Percentiles rank a stretch among this genome's conserved stretches.
These are phyloP conservation scores for Moringa oleifera DNA, from an alignment of 345 rosid genomes.

Conservation along the genomic window DNA sequence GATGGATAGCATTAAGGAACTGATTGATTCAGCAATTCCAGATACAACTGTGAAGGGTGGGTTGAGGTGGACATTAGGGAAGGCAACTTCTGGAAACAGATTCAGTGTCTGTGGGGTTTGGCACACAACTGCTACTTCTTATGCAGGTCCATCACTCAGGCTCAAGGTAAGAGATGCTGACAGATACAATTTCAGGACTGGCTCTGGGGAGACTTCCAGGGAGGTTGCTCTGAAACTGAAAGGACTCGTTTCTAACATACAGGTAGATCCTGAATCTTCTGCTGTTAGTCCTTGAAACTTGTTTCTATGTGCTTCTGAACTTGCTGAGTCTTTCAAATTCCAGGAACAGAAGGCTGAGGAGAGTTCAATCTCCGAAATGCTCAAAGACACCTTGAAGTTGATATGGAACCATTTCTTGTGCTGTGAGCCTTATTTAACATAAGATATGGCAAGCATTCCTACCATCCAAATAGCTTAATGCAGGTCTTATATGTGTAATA, in stretches of 20 bases:
- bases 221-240: constrained; percentile 46
- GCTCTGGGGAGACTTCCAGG: constrained; percentile 29
- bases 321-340: too few species aligned
- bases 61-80: constrained; percentile 54
- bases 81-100: constrained; percentile 35
- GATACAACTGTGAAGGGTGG: constrained; percentile 68
- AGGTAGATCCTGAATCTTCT: too few species aligned
- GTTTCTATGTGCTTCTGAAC: too few species aligned
- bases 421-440: constrained; percentile 9
- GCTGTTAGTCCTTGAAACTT: too few species aligned
- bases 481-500: too few species aligned
- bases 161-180: constrained; percentile 56
- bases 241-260: constrained; percentile 34
- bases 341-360: constrained; percentile 25
- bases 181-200: constrained; percentile 41
- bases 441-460: not conserved
- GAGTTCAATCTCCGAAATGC: constrained; percentile 19
- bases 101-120: constrained; percentile 37
- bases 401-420: constrained; percentile 38
- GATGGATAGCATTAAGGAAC: constrained; percentile 30
- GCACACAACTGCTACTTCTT: constrained; percentile 35
- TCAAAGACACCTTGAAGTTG: constrained; percentile 31
- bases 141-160: constrained; percentile 32
- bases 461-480: too few species aligned
- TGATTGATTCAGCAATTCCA: constrained; percentile 44